Conservation (phyloP, 2,329 filamentous ascomycete species). For the Apiospora rasikravindrae region DNA sequence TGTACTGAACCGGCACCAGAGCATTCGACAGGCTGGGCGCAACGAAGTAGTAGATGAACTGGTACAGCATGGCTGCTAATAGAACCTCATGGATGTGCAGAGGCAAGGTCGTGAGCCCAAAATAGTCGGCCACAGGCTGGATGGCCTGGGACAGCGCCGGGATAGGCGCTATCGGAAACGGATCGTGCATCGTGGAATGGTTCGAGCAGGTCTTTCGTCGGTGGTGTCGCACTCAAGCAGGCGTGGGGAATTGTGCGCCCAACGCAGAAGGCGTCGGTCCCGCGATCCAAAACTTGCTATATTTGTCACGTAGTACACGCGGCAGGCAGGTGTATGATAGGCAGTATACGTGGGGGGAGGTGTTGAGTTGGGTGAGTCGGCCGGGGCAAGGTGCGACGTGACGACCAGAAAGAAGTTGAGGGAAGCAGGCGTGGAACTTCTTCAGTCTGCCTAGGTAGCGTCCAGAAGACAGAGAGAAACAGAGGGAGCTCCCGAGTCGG, state of each 20-base stretch:
- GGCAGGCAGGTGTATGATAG: neutral
- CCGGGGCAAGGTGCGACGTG: neutral
- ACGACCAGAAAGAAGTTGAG: neutral
- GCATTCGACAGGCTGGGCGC: conserved; percentile 69
- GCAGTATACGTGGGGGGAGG: neutral
- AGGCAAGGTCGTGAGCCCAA: conserved; percentile 69
- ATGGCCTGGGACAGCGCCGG: conserved; percentile 62
- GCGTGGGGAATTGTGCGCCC: conserved; percentile 4
- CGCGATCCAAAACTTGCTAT: neutral
- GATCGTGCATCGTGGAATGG: conserved; percentile 68
- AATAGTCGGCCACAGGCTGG: conserved; percentile 67
- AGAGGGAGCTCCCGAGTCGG: neutral
- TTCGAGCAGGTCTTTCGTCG: neutral
- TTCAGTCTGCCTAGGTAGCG: neutral
- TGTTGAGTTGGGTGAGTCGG: neutral
- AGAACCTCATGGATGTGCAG: conserved; percentile 80
- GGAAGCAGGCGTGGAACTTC: neutral
- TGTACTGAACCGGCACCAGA: conserved; percentile 69
- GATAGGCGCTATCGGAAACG: conserved; percentile 68
- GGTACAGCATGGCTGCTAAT: conserved; percentile 70
- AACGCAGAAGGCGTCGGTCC: neutral
- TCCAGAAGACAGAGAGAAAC: neutral
- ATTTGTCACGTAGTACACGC: conserved; percentile 1
- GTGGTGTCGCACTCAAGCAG: neutral
- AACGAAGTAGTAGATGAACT: conserved; percentile 67